Evolutionary conservation across 2,329 filamentous ascomycete genomes (phyloP), one percentile per base, ranked within the genome.

Genomic region (Corinectria fuckeliana): DNA sequence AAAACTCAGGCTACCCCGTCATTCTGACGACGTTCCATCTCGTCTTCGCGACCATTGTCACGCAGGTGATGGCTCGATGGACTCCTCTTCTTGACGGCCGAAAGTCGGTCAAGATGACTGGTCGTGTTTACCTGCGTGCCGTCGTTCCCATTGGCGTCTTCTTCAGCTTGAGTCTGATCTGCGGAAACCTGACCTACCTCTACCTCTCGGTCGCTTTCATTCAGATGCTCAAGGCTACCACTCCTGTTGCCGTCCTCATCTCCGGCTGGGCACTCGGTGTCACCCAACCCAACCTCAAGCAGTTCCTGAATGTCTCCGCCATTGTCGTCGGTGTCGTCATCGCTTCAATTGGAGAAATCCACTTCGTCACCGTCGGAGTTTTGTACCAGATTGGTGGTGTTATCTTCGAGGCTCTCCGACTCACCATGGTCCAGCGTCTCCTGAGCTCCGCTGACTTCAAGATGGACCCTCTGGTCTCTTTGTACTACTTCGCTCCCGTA

Each of bases 221-320:
- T 73, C 94, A 98, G 84, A 98, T 98, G 94, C 88, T 98, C 77
- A 98, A 98, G 91, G 95, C 95, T 67, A 97, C 93, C 41, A 98
- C 92, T 28, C 95, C 95, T 14, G 93, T 98, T 60, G 93, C 93
- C 53, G 93, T 98, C 51, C 87, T 99, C 36, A 79, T 98, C 67
- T 90, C 92, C 38, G 92, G 92, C 67, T 98, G 95, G 94, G 82
- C 84, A 52, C 88, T 98, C 72, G 92, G 93, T 58, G 88, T 97
- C 50, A 88, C 91, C 13, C 88, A 91, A 62, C 91, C 92, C 53
- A 96, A 93, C 80, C 76, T 95, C 68, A 93, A 88, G 81, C 91
- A 92, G 48, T 89, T 99, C 71, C 85, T 91, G 74, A 99, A 99
- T 75, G 93, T 99, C 63, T 95, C 91, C 39, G 85, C 94, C 75